Evolutionary conservation across 1,284 basidiomycete species (phyloP).

Genomic region (Apiotrichum mycotoxinovorans): DNA sequence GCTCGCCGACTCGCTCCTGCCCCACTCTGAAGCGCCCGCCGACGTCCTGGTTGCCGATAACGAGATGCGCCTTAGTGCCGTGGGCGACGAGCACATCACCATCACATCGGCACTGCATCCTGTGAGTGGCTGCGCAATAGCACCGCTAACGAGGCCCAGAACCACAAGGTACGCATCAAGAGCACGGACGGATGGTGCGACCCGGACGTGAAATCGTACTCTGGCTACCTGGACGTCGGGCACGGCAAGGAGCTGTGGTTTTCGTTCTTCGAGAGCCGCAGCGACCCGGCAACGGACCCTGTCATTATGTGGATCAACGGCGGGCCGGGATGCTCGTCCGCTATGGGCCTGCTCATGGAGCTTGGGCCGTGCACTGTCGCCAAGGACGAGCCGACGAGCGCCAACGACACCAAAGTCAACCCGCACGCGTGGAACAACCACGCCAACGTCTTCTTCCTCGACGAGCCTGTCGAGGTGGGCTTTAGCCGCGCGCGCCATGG

Average conservation of each 20-base stretch:
- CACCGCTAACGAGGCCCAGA: slow-evolving; percentile 24
- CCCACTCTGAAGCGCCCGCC: neutral
- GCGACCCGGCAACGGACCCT: slow-evolving; percentile 58
- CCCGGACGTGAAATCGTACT: slow-evolving; percentile 29
- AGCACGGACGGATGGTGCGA: slow-evolving; percentile 50
- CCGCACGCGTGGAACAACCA: slow-evolving; percentile 51
- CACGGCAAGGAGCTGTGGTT: slow-evolving; percentile 71
- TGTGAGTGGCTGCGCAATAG: too few species aligned
- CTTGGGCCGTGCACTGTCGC: slow-evolving; percentile 51
- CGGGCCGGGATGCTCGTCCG: slow-evolving; percentile 50
- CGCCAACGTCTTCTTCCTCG: slow-evolving; percentile 48
- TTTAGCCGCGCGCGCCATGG: slow-evolving; percentile 66
- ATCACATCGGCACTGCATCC: slow-evolving; percentile 30
- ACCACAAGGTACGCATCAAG: slow-evolving; percentile 48
- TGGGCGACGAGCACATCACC: slow-evolving; percentile 28
- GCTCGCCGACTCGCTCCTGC: too few species aligned
- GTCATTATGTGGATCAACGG: slow-evolving; percentile 52
- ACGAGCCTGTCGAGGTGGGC: slow-evolving; percentile 60
- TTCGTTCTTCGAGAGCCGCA: slow-evolving; percentile 76
- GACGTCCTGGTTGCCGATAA: slow-evolving; percentile 23
- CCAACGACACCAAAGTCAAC: slow-evolving; percentile 50
- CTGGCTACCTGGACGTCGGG: slow-evolving; percentile 61
- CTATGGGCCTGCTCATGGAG: slow-evolving; percentile 55
- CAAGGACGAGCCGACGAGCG: slow-evolving; percentile 33
- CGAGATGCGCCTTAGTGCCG: slow-evolving; percentile 28